phyloP scores from a whole-genome alignment of 2,329 filamentous ascomycete species.

The Venturia asperata region DNA sequence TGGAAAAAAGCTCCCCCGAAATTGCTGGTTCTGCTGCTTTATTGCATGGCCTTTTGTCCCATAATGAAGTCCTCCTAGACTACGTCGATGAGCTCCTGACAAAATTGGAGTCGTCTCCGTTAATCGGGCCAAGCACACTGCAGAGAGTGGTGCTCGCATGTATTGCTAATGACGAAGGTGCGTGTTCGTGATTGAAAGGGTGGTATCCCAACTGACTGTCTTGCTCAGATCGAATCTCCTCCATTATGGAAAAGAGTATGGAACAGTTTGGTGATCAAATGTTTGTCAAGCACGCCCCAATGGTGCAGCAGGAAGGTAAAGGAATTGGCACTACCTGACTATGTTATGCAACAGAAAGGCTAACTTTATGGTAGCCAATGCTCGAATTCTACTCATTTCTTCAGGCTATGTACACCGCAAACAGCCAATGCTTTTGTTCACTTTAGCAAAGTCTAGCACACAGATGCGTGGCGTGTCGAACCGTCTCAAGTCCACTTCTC shows the following conservation, averaged over 20 bases:
- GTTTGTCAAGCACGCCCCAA: slow-evolving; percentile 76
- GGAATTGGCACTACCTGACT: background rate
- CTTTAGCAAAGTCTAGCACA: slow-evolving; percentile 61
- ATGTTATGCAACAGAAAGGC: slow-evolving; percentile 16
- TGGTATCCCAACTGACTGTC: slow-evolving; percentile 32
- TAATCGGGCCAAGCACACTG: slow-evolving; percentile 28
- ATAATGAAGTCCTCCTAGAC: slow-evolving; percentile 28
- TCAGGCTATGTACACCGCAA: slow-evolving; percentile 68
- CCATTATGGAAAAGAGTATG: slow-evolving; percentile 60
- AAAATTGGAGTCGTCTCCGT: slow-evolving; percentile 31
- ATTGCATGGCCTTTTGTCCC: slow-evolving; percentile 19
- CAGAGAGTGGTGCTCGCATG: slow-evolving; percentile 37
- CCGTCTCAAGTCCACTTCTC: slow-evolving; percentile 69
- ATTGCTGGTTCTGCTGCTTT: slow-evolving; percentile 21
- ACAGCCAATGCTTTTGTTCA: slow-evolving; percentile 57
- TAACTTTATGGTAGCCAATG: slow-evolving; percentile 53
- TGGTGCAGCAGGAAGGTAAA: slow-evolving; percentile 80
- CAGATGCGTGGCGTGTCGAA: slow-evolving; percentile 81
- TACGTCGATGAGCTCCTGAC: slow-evolving; percentile 31
- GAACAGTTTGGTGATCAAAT: slow-evolving; percentile 75
- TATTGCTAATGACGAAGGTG: slow-evolving; percentile 36
- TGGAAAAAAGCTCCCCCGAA: background rate
- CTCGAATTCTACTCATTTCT: slow-evolving; percentile 69
- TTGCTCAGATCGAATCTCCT: slow-evolving; percentile 48
- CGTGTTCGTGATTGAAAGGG: slow-evolving; percentile 30